A percentile compares a stretch with the other conserved stretches of the same genome.
These are phyloP conservation scores for Geranomyces variabilis DNA, from an alignment of 192 early-diverging fungal species.

Conservation along the genomic window DNA sequence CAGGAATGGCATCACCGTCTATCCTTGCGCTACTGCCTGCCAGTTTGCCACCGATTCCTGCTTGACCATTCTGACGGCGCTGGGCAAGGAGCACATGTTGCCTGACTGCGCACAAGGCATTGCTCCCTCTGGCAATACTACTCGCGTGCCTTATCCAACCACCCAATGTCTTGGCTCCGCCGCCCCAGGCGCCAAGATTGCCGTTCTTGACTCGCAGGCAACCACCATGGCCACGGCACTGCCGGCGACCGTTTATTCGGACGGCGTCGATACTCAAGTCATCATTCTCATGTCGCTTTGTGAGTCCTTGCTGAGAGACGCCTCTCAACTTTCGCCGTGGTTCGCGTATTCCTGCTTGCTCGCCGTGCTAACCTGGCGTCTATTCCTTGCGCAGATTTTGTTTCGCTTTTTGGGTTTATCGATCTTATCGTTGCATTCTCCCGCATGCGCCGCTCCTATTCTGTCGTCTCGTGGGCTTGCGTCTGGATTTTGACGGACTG, in stretches of 20 bases:
- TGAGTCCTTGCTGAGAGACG: constrained; percentile 15
- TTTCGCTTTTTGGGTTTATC: constrained; percentile 20
- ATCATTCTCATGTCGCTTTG: constrained; percentile 16
- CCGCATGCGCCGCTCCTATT: constrained; percentile 30
- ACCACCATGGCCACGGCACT: background rate
- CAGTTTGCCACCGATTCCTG: constrained; percentile 15
- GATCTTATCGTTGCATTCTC: constrained; percentile 12
- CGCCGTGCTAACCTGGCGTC: background rate
- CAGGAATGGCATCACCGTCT: constrained; percentile 11
- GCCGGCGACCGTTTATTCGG: constrained; percentile 5
- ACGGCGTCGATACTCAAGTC: background rate
- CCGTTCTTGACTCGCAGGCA: background rate
- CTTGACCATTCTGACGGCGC: background rate
- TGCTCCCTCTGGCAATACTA: background rate
- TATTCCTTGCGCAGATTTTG: background rate
- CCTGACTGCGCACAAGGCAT: constrained; percentile 15
- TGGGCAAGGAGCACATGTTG: constrained; percentile 6
- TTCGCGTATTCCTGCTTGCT: background rate
- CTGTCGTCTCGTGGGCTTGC: constrained; percentile 21
- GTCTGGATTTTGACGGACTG: constrained; percentile 17
- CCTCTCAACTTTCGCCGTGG: background rate
- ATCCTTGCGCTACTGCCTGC: constrained; percentile 28
- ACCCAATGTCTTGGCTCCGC: constrained; percentile 20
- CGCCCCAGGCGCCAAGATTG: constrained; percentile 7
- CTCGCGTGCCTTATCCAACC: constrained; percentile 2